Evolutionary conservation across 805 yeast species (phyloP), one percentile per base, ranked within the genome.

Genomic region (Sungouiella blattae): DNA sequence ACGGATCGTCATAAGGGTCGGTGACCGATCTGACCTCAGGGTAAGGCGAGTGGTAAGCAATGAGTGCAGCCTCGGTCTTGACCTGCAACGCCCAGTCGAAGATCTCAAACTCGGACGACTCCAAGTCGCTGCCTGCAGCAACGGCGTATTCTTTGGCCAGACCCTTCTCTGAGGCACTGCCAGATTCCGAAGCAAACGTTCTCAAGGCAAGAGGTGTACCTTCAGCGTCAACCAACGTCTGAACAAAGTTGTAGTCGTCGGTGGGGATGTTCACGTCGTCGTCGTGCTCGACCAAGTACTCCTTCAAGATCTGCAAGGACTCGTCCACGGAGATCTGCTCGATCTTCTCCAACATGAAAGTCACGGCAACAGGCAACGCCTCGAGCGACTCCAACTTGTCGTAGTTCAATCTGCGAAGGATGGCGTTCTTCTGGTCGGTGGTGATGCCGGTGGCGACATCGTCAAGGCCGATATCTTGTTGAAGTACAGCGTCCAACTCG

Each of bases 211-310:
- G 8, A 20, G 22, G 22, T 6, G 22, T 20, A 7, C 22, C 22
- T 6, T 12, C 21, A n/a, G 22, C 13, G 4, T 36, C 37, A 12
- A 54, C 44, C 30, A 53, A 41, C 4, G 30, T 36, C 22, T 43
- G 30, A 29, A 72, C 55, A 33, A 61, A 60, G 4, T 54, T 56
- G 44, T 62, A 62, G 26, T 66, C 68, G 2, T 47, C 53, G 2
- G 36, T 43, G 9, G 73, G 69, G 40, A 76, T 62, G 46, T 74
- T 75, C 24, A 68, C 67, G 49, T 77, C 83, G 33, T 62, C 69
- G 5, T 46, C 46, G 43, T 74, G 78, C 12, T 67, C 62, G 1
- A 46, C 61, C 3, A 67, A 40, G 4, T 73, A 67, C 12, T 60
- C 55, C 21, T 53, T 47, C 30, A 78, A 50, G 26, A 73, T 62